Evolutionary conservation across 2,329 filamentous ascomycete species (phyloP).

Genomic region (Cryoendolithus antarcticus): DNA sequence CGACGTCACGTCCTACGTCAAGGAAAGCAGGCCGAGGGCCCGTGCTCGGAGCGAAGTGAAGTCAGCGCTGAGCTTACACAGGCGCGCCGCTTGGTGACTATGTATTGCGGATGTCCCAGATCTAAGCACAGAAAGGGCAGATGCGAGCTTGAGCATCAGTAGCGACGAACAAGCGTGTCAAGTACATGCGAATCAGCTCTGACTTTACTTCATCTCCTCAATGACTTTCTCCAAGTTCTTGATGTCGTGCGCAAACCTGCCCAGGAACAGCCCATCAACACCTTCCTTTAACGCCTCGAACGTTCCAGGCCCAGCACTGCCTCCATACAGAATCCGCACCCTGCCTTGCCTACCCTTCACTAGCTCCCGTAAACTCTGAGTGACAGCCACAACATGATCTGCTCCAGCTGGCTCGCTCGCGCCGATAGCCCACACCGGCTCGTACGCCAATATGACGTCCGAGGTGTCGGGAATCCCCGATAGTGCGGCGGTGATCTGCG

Average conservation of each 20-base stretch:
- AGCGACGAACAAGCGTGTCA: no score
- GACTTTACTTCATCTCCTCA: slow-evolving; percentile 42
- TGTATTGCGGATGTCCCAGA: no score
- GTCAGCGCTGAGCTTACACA: no score
- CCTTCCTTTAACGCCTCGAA: slow-evolving; percentile 55
- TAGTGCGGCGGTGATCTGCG: slow-evolving; percentile 54
- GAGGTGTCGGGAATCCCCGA: slow-evolving; percentile 46
- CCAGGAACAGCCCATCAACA: slow-evolving; percentile 71
- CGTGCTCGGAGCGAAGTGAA: no score
- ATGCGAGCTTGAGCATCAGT: no score
- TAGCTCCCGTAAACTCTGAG: slow-evolving; percentile 49
- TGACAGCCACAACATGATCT: slow-evolving; percentile 61
- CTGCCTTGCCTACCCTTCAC: slow-evolving; percentile 40
- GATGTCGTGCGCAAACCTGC: slow-evolving; percentile 68
- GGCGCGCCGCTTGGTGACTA: no score
- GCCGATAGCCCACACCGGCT: slow-evolving; percentile 83
- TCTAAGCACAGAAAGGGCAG: no score
- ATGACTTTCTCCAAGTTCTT: slow-evolving; percentile 60
- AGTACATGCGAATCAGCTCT: no score
- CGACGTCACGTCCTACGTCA: no score
- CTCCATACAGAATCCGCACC: slow-evolving; percentile 67
- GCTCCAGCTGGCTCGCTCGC: slow-evolving; percentile 57
- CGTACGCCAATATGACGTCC: slow-evolving; percentile 69
- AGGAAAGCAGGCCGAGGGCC: no score
- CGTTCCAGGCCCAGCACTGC: slow-evolving; percentile 68